phyloP scores from a whole-genome alignment of 2,329 filamentous ascomycete genomes.

The Atkinsonella hypoxylon region DNA sequence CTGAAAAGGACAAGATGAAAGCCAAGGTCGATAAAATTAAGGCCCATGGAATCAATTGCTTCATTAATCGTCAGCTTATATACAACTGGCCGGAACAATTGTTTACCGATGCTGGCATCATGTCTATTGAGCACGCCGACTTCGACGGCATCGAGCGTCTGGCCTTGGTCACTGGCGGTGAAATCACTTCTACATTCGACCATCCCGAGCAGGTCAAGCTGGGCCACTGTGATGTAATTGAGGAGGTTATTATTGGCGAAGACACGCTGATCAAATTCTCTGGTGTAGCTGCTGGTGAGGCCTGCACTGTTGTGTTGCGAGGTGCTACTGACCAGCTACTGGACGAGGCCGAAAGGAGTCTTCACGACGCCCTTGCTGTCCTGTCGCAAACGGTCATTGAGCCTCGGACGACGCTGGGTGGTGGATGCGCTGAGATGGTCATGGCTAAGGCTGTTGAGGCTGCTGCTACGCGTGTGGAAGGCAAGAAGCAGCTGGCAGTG shows the following conservation, averaged over 20 bases:
- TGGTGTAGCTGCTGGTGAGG: constrained; percentile 82
- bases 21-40: constrained; percentile 99
- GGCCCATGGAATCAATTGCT: constrained; percentile 97
- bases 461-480: constrained; percentile 83
- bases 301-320: constrained; percentile 92
- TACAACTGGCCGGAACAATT: constrained; percentile 99
- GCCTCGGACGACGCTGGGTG: constrained; percentile 85
- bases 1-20: constrained; percentile 98
- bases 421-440: constrained; percentile 94
- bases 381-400: constrained; percentile 94
- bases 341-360: constrained; percentile 88
- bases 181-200: constrained; percentile 96
- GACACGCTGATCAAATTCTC: constrained; percentile 97
- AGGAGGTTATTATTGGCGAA: constrained; percentile 97
- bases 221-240: constrained; percentile 86
- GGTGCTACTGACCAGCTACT: constrained; percentile 94
- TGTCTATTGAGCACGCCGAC: constrained; percentile 97
- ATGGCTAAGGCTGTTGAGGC: constrained; percentile 98
- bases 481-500: constrained; percentile 93
- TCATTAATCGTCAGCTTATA: constrained; percentile 97
- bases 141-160: constrained; percentile 96
- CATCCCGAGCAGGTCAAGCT: constrained; percentile 96
- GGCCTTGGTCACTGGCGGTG: constrained; percentile 88
- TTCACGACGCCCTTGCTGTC: constrained; percentile 92
- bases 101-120: constrained; percentile 93